Evolutionary conservation across 345 rosid species (phyloP).

Genomic region (Moringa oleifera): DNA sequence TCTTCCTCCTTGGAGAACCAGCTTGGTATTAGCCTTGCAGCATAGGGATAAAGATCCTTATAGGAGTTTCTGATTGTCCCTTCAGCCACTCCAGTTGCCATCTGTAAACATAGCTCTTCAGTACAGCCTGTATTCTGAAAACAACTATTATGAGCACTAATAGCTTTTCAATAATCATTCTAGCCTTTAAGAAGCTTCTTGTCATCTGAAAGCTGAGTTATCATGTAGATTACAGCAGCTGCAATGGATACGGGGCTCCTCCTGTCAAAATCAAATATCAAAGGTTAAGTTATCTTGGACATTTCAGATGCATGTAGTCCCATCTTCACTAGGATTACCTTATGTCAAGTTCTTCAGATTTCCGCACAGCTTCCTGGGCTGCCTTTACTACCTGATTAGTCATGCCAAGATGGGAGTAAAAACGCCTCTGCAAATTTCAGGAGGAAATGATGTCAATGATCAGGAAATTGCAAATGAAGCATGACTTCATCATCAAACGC

Average conservation of each 20-base stretch:
- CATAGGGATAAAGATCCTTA: constrained; percentile 16
- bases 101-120: neutral
- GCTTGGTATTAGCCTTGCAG: constrained; percentile 11
- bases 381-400: constrained; percentile 16
- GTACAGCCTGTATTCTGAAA: no score
- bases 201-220: constrained; percentile 19
- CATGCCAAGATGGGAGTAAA: constrained; percentile 19
- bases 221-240: constrained; percentile 23
- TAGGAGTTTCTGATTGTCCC: constrained; percentile 16
- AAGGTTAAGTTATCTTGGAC: no score
- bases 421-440: constrained; percentile 10
- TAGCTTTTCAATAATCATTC: no score
- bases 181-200: constrained; percentile 14
- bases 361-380: constrained; percentile 16
- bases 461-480: neutral
- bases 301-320: no score
- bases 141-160: no score
- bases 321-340: constrained; percentile 5
- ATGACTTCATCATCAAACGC: constrained; percentile 1
- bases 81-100: constrained; percentile 19
- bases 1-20: constrained; percentile 16
- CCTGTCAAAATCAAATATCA: constrained; percentile 4
- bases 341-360: constrained; percentile 14
- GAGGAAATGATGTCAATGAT: neutral
- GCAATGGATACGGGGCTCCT: constrained; percentile 22